phyloP scores from a whole-genome alignment of 768 basidiomycete genomes.

The Asterophora lycoperdoides region DNA sequence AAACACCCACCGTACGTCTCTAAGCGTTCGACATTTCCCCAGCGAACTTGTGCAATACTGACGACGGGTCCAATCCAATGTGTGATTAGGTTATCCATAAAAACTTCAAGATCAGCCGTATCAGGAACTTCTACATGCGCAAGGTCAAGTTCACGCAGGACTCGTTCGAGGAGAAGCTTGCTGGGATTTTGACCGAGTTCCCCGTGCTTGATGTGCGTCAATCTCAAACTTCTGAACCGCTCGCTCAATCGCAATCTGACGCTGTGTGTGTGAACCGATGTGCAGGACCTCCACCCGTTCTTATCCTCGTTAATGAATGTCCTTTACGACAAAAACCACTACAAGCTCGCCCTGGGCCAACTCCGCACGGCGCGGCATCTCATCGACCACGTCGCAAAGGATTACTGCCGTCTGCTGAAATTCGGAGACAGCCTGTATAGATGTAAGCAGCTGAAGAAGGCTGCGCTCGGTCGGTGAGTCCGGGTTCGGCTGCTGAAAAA shows the following conservation, averaged over 20 bases:
- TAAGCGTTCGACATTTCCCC: not conserved
- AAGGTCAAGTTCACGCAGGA: slow-evolving; percentile 99
- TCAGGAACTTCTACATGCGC: slow-evolving; percentile 97
- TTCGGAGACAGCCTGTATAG: slow-evolving; percentile 97
- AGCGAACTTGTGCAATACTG: not conserved
- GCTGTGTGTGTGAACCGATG: not conserved
- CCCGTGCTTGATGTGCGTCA: slow-evolving; percentile 89
- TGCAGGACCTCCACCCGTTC: slow-evolving; percentile 90
- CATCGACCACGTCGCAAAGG: slow-evolving; percentile 95
- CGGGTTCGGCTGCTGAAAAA: slow-evolving; percentile 28
- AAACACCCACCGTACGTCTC: slow-evolving; percentile 82
- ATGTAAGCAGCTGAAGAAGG: slow-evolving; percentile 97
- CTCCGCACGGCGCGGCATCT: slow-evolving; percentile 93
- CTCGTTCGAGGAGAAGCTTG: slow-evolving; percentile 92
- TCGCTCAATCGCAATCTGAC: slow-evolving; percentile 23
- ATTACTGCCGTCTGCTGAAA: slow-evolving; percentile 94
- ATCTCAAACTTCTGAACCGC: not conserved
- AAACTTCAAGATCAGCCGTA: slow-evolving; percentile 99
- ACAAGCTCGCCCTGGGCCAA: slow-evolving; percentile 97
- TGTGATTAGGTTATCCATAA: slow-evolving; percentile 86
- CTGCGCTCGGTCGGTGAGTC: slow-evolving; percentile 91
- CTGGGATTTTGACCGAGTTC: slow-evolving; percentile 91
- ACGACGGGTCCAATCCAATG: not conserved
- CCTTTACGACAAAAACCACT: slow-evolving; percentile 99
- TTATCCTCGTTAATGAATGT: slow-evolving; percentile 95